Percentiles rank a stretch among this genome's conserved stretches.
phyloP scores from a whole-genome alignment of 257 asterid genomes.

The Nicotiana noctiflora region DNA sequence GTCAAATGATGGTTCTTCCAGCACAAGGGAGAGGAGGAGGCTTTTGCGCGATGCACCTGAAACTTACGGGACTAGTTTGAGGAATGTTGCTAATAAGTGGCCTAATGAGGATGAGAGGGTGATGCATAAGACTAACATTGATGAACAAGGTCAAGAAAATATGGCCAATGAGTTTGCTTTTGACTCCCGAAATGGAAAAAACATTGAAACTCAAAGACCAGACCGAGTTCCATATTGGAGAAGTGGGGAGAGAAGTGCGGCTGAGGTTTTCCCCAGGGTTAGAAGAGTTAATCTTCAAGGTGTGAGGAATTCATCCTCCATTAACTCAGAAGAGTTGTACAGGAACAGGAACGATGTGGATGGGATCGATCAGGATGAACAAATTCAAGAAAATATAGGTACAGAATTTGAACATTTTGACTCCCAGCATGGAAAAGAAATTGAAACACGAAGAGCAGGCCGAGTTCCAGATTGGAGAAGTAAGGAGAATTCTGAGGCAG shows the following conservation, averaged over 20 bases:
- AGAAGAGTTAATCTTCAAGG: constrained; percentile 22
- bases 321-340: constrained; percentile 8
- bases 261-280: constrained; percentile 20
- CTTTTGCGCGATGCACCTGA: constrained; percentile 27
- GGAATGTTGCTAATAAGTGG: constrained; percentile 21
- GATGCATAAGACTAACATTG: constrained; percentile 15
- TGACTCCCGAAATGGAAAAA: constrained; percentile 14
- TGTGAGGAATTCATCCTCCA: constrained; percentile 5
- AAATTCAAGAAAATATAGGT: constrained; percentile 1
- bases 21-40: constrained; percentile 44
- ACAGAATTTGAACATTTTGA: constrained; percentile 16
- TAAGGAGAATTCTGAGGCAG: constrained; percentile 21
- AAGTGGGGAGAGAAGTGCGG: constrained; percentile 15
- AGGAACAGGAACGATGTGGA: constrained; percentile 1
- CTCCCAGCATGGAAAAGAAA: constrained; percentile 3
- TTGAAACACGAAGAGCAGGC: constrained; percentile 15
- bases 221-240: constrained; percentile 15
- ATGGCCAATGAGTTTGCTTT: constrained; percentile 21
- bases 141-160: constrained; percentile 18
- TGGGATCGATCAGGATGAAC: constrained; percentile 4
- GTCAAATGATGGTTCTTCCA: constrained; percentile 45
- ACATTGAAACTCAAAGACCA: constrained; percentile 14
- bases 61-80: constrained; percentile 20
- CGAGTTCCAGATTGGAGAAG: constrained; percentile 18
- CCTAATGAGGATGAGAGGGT: constrained; percentile 21